Evolutionary conservation across 306 rosid genomes (phyloP), one percentile per base, ranked within the genome.

Genomic region (Rosa persica): DNA sequence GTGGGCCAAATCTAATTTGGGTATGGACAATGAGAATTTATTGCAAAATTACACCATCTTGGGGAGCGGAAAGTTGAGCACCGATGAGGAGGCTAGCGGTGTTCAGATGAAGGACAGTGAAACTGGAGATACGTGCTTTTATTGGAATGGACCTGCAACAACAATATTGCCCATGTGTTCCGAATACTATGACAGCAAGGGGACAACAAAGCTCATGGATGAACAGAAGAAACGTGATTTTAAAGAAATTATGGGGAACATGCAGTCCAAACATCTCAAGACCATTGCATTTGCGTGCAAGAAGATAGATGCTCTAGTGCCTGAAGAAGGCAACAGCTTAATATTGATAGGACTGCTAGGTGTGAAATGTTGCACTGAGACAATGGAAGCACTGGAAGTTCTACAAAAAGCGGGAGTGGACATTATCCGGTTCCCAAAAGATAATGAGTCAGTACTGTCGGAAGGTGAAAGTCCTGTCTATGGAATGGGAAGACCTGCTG

Each of bases 1-100:
- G 3, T 78, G 81, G 81, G 81, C 81, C n/a, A 17, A 67, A 30
- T 78, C 81, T 13, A 27, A 46, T 23, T n/a, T 78, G 40, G 70
- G 57, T 17, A 2, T 43, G 8, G 64, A 78, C 20, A 51, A 44
- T n/a, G 70, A 58, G 36, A 3, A 1, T 34, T 30, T 44, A 71
- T 27, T 42, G 51, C 64, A 57, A 30, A 57, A 22, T 60, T 46
- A 51, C 2, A 79, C 48, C 10, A 58, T 60, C n/a, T 4, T 36
- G 52, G 38, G 23, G 52, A 34, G 25, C 16, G 27, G 36, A 9
- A 57, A 57, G 12, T 72, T 61, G 65, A 79, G 8, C 72, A 46
- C 40, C 8, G 27, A 79, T n/a, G 77, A 79, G 42, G 77, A 79
- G 73, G 65, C 77, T 13, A 71, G 72, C 34, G 16, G 51, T 23